Base-by-base conservation (phyloP, 148 eudicot genomes). In the Chenopodium quinoa region DNA sequence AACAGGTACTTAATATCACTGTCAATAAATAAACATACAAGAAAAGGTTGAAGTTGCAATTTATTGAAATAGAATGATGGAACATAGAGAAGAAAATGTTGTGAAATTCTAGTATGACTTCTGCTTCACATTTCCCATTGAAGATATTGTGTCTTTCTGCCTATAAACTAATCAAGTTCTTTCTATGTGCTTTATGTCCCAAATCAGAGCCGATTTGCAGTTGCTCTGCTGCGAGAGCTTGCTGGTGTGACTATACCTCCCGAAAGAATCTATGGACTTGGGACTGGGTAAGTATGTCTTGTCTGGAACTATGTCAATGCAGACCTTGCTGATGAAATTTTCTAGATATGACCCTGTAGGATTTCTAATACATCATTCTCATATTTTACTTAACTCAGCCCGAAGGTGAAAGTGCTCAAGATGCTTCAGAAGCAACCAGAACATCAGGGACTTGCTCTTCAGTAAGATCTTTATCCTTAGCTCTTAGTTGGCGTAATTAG, bases 371-470 rank as follows among this genome's bases (percentile, higher is more conserved):
- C 9, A 60, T 23, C 50, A 7, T 37, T 16, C 16, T 62, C 79
- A 50, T 52, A 78, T 69, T 17, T 32, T 40, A 58, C 76, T 82
- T 9, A 79, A 80, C 44, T 19, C 91, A 94, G 97, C 69, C 98
- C 99, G 5, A 97, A 97, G 87, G 97, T 94, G 65, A 91, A 97
- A 89, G 95, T 91, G 79, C 91, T 97, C 81, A 97, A 94, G 90
- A 87, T 84, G 92, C 95, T 97, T 78, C 98, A 97, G 81, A 87
- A 90, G 81, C 91, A 84, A 86, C 95, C 97, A 81, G 94, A 97
- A 87, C 89, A 94, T 86, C 93, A 90, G 83, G 99, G 97, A 29
- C 90, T 92, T 73, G 90, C 86, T 27, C 84, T 97, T 52, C 97
- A 94, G 97, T 93, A 91, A 92, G 94, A 86, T 87, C 65, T 77